Conservation (phyloP, 495 filamentous ascomycete genomes). For the Hyphodiscus hymeniophilus region DNA sequence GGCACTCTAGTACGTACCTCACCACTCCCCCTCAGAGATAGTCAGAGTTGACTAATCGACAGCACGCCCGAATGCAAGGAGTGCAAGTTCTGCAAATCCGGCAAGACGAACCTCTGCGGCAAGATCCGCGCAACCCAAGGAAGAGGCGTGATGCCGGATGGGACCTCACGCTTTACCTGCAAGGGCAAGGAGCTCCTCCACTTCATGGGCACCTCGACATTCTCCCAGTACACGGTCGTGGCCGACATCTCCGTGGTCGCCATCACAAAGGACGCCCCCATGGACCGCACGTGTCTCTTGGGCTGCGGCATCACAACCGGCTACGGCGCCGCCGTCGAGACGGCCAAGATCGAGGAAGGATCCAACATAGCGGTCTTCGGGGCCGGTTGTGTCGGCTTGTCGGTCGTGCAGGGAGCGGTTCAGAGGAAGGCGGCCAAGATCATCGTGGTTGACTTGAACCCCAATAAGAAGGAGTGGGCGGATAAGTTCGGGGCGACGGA, state of each 20-base stretch:
- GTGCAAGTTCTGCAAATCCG: conserved; percentile 99
- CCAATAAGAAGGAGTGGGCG: conserved; percentile 83
- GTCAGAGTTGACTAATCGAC: conserved; percentile 9
- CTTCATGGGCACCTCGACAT: conserved; percentile 99
- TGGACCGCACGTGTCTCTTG: conserved; percentile 91
- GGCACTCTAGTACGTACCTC: conserved; percentile 76
- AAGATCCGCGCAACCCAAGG: conserved; percentile 98
- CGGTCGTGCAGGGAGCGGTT: conserved; percentile 92
- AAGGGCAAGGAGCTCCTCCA: conserved; percentile 91
- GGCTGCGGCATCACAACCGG: conserved; percentile 98
- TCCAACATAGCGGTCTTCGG: conserved; percentile 92
- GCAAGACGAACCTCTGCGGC: conserved; percentile 99
- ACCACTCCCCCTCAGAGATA: background rate
- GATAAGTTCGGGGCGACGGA: conserved; percentile 93
- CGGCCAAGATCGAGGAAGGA: conserved; percentile 82
- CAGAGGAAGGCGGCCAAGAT: conserved; percentile 79
- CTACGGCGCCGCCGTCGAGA: conserved; percentile 91
- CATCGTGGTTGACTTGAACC: conserved; percentile 94
- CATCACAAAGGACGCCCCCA: conserved; percentile 82
- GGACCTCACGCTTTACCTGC: conserved; percentile 89
- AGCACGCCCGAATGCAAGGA: conserved; percentile 94
- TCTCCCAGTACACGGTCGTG: conserved; percentile 97
- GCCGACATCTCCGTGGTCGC: conserved; percentile 97
- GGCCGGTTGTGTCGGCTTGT: conserved; percentile 90
- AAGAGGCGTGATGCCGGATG: conserved; percentile 94